Conservation (phyloP, 768 basidiomycete species). For the Austroboletus festivus region DNA sequence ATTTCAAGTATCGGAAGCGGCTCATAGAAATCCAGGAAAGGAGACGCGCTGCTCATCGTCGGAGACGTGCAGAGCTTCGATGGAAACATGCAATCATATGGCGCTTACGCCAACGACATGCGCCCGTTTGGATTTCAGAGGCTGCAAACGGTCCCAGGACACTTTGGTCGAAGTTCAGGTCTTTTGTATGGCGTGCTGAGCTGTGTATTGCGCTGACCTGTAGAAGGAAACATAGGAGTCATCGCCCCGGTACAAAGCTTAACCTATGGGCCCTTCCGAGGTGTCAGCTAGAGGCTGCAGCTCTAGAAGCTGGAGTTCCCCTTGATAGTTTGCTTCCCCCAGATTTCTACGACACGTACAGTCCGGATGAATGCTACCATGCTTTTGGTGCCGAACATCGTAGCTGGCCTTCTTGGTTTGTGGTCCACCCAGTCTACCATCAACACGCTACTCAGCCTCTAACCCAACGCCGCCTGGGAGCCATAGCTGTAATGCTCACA, state of each 20-base stretch:
- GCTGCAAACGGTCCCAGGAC: conserved; percentile 5
- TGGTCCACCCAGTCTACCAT: conserved; percentile 20
- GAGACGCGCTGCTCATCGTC: conserved; percentile 41
- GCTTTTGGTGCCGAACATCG: background rate
- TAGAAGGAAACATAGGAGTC: conserved; percentile 7
- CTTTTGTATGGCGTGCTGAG: conserved; percentile 2
- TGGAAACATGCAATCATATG: conserved; percentile 65
- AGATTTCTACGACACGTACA: conserved; percentile 27
- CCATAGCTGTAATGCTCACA: conserved; percentile 55
- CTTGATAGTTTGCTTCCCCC: conserved; percentile 48
- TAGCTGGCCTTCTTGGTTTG: conserved; percentile 17
- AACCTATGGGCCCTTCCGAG: conserved; percentile 60
- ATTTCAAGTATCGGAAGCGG: conserved; percentile 60
- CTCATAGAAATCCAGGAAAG: conserved; percentile 44
- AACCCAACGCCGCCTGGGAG: conserved; percentile 50
- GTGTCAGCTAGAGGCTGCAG: conserved; percentile 55
- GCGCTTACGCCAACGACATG: conserved; percentile 50
- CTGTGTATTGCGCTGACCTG: conserved; percentile 7
- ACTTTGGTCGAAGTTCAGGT: conserved; percentile 10
- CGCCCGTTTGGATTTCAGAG: conserved; percentile 54
- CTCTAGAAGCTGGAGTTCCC: conserved; percentile 66
- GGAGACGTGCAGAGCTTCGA: conserved; percentile 45
- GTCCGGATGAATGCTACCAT: background rate
- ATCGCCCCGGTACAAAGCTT: conserved; percentile 50
- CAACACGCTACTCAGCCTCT: conserved; percentile 29